Evolutionary conservation across 2,329 filamentous ascomycete species (phyloP), one percentile per base, ranked within the genome.

Genomic region (Amauroascus niger): DNA sequence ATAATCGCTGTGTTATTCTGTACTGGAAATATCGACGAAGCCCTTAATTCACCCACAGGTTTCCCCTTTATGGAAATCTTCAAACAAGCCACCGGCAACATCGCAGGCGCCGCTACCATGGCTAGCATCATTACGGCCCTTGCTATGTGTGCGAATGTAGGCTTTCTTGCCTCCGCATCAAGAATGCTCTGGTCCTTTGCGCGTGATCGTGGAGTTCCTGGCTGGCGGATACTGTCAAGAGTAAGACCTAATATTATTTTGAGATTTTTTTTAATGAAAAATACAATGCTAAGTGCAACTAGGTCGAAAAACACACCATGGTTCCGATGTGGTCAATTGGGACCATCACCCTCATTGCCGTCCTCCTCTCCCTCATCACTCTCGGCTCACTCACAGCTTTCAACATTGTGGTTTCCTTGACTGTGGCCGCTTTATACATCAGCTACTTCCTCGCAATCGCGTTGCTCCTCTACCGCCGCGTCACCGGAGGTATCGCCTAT

Each of bases 1-100:
- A 60, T 73, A 20, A 62, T 75, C 35, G 73, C 72, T 1, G 63
- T 73, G 8, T 62, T 75, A 2, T 76, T 73, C 62, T 72, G 68
- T 50, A 67, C 74, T 32, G 69, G 67, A 4, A 66, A 74, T 44
- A 53, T 74, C 1, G 61, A 71, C 3, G 62, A 63, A 1, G 71
- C 65, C 13, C 59, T 77, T 3, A 57, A 64, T 2, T 68, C 72
- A 0, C 60, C 67, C 0, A 78, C 74, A 7, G 69, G 72, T 0
- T 77, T 73, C 49, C 72, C 77, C 3, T 72, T 78, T 60, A 71
- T 76, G 60, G 71, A 77, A 35, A 73, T 78, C 35, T 78, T 81
- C 52, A 63, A 67, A 47, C 61, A 75, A 54, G 73, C 73, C 6
- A 76, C 74, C 1, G 60, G 69, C 13, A 60, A 65, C 3, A 67